Evolutionary conservation across 345 rosid species (phyloP).

Genomic region (Populus tremula): DNA sequence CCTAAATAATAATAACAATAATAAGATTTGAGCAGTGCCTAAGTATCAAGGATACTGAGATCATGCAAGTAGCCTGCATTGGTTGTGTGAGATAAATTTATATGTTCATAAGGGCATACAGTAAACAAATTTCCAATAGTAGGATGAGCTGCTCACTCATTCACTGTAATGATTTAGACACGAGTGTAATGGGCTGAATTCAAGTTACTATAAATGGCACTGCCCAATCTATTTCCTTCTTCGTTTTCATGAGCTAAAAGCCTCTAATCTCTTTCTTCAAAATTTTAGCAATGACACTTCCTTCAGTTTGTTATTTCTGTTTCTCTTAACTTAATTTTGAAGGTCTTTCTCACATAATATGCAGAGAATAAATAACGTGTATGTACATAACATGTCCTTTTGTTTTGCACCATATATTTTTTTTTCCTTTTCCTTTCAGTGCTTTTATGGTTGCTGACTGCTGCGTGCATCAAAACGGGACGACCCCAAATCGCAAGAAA

Average conservation of each 20-base stretch:
- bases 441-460: constrained; percentile 37
- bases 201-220: not conserved
- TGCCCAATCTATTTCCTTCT: not conserved
- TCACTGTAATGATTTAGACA: not conserved
- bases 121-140: not conserved
- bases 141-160: not conserved
- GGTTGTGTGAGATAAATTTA: not conserved
- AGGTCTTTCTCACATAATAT: not conserved
- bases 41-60: not conserved
- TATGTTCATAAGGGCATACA: not conserved
- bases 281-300: not conserved
- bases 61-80: not conserved
- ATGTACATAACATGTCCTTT: not conserved
- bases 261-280: not conserved
- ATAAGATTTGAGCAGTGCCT: not conserved
- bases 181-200: not conserved
- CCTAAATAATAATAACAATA: not conserved
- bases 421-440: constrained; percentile 7
- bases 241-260: not conserved
- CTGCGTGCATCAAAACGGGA: constrained; percentile 37
- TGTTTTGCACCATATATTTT: not conserved
- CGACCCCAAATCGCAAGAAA: constrained; percentile 34
- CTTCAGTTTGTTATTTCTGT: not conserved
- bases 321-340: not conserved
- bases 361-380: not conserved